Evolutionary conservation across 75 land plant species (phyloP), one percentile per base, ranked within the genome.

Genomic region (Larix kaempferi): DNA sequence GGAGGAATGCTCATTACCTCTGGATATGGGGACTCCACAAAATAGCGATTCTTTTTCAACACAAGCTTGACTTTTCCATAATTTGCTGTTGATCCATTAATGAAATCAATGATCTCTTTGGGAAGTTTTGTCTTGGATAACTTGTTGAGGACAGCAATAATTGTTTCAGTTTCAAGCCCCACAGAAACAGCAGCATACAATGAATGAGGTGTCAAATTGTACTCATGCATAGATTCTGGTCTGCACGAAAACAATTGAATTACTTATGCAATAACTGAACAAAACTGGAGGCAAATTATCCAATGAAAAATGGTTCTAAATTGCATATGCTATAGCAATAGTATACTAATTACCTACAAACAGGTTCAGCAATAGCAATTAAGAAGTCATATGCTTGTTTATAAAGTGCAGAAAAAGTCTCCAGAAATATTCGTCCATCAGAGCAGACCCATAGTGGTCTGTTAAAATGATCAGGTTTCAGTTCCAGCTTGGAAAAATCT

Each of bases 1-100:
- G 15, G 21, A 25, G 35, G 12, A 49, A 49, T 49, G 25, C 4
- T 16, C 39, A 82, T 79, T 79, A 82, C 99, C 92, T 94, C 99
- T 33, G 93, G 98, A 80, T 84, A 96, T 35, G 99, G 95, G 54
- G 95, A 94, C 57, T 96, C 99, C 16, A 96, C 86, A 60, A 96
- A 88, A 79, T 96, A 96, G 0, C 95, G 88, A 79, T 96, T 96
- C 81, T 96, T 96, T 83, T 96, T 98, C 59, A 96, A 89, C 55
- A 96, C 99, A 56, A 96, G 95, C 85, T 96, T 96, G 39, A 96
- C 99, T 84, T 96, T 96, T 52, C 99, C 99, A 81, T 96, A 96
- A 77, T 96, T 96, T 19, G 97, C 82, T 57, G 99, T 96, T 13
- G 99, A 96, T 55, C 79, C 93, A 77, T 87, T 89, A 11, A 96